phyloP scores from a whole-genome alignment of 2,329 filamentous ascomycete genomes.

The Clonostachys sp. region DNA sequence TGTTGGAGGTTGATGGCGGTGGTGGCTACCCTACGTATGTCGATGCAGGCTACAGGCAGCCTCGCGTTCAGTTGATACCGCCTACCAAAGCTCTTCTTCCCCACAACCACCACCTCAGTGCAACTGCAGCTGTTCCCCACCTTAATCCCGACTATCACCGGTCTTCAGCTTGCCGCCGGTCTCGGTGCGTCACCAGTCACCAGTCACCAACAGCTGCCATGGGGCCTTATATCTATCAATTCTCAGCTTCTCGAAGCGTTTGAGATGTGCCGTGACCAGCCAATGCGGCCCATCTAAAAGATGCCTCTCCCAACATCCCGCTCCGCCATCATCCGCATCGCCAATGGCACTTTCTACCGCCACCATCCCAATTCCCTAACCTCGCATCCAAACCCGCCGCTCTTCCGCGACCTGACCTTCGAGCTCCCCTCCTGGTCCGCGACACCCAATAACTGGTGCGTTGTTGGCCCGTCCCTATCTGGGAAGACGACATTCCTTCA shows the following conservation, averaged over 20 bases:
- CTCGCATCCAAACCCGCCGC: slow-evolving; percentile 57
- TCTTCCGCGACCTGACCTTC: slow-evolving; percentile 71
- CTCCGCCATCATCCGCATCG: slow-evolving; percentile 59
- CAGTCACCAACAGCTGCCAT: no score
- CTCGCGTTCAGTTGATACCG: slow-evolving; percentile 3
- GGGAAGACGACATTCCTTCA: slow-evolving; percentile 83
- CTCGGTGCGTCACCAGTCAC: background rate
- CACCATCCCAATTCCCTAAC: slow-evolving; percentile 57
- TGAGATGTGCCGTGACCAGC: no score
- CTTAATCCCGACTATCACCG: slow-evolving; percentile 1
- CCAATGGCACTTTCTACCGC: slow-evolving; percentile 79
- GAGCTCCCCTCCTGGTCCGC: slow-evolving; percentile 55
- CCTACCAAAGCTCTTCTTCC: background rate
- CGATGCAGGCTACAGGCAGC: background rate
- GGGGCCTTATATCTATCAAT: no score
- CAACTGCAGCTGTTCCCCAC: background rate
- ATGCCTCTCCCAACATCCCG: slow-evolving; percentile 3
- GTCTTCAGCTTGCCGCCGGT: background rate
- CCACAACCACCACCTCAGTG: background rate
- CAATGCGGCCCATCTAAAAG: background rate
- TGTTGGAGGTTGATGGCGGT: no score
- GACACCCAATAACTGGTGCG: slow-evolving; percentile 67
- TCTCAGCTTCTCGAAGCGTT: no score
- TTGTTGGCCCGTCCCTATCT: slow-evolving; percentile 74
- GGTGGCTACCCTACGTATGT: no score